phyloP scores from a whole-genome alignment of 176 grass and related monocot genomes.

The Alopecurus myosuroides region DNA sequence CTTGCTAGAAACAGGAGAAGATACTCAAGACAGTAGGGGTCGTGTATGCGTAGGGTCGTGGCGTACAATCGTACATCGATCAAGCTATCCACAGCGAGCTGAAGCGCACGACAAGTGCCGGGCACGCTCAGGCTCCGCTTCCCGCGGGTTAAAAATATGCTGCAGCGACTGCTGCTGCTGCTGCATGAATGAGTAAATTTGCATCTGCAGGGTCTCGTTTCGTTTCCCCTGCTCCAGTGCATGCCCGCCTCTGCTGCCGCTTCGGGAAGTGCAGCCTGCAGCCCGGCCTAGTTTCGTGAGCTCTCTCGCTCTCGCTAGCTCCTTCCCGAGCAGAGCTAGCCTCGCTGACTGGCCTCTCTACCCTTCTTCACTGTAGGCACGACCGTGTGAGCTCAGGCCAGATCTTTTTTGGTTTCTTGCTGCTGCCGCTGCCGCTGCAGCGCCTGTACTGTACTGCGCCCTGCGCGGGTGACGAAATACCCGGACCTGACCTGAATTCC shows the following conservation, averaged over 20 bases:
- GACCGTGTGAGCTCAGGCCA: conserved; percentile 38
- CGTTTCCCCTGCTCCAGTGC: conserved; percentile 46
- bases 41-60: not conserved
- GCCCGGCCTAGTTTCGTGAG: conserved; percentile 40
- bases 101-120: conserved; percentile 29
- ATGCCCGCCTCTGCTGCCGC: conserved; percentile 27
- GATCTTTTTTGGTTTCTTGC: not conserved
- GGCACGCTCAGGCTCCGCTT: not conserved
- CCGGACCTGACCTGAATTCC: conserved; percentile 9
- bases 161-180: not conserved
- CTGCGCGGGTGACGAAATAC: not conserved
- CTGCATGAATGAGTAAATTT: not conserved
- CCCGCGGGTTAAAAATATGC: conserved; percentile 9
- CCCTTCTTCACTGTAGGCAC: conserved; percentile 30
- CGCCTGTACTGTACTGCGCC: not conserved
- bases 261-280: conserved; percentile 43
- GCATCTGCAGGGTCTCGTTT: conserved; percentile 16
- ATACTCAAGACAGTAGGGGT: too few relatives aligned
- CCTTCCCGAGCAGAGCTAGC: conserved; percentile 23
- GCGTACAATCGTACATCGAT: not conserved
- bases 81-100: not conserved
- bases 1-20: too few relatives aligned
- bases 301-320: not conserved
- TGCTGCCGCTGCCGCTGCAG: not conserved
- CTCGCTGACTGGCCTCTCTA: not conserved